A percentile compares a stretch with the other conserved stretches of the same genome.
Evolutionary conservation across 495 filamentous ascomycete genomes (phyloP).

Genomic region (Penicillium cataractarum): DNA sequence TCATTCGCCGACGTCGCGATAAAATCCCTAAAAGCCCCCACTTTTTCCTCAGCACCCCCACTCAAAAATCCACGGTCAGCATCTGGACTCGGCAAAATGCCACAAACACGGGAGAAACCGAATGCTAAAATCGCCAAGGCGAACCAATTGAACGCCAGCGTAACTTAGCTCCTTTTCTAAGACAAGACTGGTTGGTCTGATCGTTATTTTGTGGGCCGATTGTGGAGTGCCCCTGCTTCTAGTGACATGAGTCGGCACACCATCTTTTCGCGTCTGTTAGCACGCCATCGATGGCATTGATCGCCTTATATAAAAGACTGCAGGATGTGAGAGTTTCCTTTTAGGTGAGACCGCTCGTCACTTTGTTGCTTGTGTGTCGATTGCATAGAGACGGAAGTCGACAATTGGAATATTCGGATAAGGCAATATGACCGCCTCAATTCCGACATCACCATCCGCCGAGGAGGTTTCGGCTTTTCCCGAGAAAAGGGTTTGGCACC

Average conservation of each 20-base stretch:
- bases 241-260: slow-evolving; percentile 7
- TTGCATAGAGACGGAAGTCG: not conserved
- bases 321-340: not conserved
- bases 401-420: not conserved
- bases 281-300: slow-evolving; percentile 16
- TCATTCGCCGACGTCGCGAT: not conserved
- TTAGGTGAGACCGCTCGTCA: too few species aligned
- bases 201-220: not conserved
- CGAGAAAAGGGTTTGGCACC: slow-evolving; percentile 52
- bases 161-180: not conserved
- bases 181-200: not conserved
- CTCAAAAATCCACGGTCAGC: not conserved
- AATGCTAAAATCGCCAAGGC: slow-evolving; percentile 3
- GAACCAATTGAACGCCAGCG: not conserved
- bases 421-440: slow-evolving; percentile 20
- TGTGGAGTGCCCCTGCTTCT: not conserved
- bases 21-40: not conserved
- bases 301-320: not conserved
- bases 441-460: slow-evolving; percentile 15
- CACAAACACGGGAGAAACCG: not conserved
- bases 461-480: slow-evolving; percentile 5
- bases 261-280: slow-evolving; percentile 3
- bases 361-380: not conserved
- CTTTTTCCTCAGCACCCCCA: slow-evolving; percentile 2
- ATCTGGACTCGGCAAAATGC: slow-evolving; percentile 1